phyloP scores from a whole-genome alignment of 2,329 filamentous ascomycete genomes.

The Beauveria brongniartii region DNA sequence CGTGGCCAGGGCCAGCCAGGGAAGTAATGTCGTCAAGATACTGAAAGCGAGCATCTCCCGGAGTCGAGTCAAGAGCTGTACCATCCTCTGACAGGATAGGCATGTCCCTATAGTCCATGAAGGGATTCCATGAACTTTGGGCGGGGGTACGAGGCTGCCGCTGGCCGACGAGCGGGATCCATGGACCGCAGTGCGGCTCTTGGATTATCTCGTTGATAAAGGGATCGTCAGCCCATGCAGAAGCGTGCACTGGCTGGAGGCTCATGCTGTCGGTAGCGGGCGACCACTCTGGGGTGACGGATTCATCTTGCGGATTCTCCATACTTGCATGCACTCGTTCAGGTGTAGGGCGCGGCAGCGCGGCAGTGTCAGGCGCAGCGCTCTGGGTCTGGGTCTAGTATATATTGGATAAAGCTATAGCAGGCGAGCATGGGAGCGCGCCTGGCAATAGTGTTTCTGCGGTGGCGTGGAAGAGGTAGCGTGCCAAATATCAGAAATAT shows the following conservation, averaged over 20 bases:
- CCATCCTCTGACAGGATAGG: slow-evolving; percentile 2
- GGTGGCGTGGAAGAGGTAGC: not conserved
- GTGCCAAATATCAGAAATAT: not conserved
- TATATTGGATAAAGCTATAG: not conserved
- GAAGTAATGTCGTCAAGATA: not conserved
- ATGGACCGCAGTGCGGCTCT: not conserved
- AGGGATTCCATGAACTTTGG: not conserved
- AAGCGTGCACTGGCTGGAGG: too few relatives aligned
- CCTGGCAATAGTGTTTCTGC: not conserved
- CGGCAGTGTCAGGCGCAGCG: not conserved
- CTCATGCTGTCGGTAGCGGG: not conserved
- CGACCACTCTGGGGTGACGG: not conserved
- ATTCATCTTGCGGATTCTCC: not conserved
- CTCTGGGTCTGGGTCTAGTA: not conserved
- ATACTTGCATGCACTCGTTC: not conserved
- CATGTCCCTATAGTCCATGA: not conserved
- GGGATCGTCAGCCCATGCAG: not conserved
- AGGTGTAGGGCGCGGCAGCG: not conserved
- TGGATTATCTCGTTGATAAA: not conserved
- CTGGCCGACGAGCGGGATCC: not conserved
- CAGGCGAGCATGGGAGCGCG: not conserved
- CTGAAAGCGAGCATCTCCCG: not conserved
- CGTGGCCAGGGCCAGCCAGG: not conserved
- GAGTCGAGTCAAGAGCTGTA: not conserved
- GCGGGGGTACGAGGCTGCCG: not conserved